Conservation (phyloP, 2,329 filamentous ascomycete genomes). For the Penicillium sp. region DNA sequence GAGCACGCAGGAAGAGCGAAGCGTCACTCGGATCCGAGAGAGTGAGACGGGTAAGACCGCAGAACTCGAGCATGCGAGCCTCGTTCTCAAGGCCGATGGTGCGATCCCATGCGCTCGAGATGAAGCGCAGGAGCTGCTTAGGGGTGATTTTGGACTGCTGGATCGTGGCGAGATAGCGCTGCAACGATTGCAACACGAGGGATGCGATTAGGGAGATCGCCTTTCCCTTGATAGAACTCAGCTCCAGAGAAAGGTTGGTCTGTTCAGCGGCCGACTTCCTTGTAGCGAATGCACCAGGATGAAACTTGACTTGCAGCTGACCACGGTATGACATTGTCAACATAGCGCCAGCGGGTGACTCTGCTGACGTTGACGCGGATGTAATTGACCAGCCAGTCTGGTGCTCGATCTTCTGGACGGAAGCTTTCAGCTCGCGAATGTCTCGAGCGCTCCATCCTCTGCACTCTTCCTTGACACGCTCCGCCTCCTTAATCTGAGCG, state of each 20-base stretch:
- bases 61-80: conserved; percentile 46
- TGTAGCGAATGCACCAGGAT: conserved; percentile 40
- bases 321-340: conserved; percentile 46
- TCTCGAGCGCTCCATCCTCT: conserved; percentile 85
- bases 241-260: conserved; percentile 33
- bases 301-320: conserved; percentile 46
- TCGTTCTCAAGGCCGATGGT: conserved; percentile 45
- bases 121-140: conserved; percentile 42
- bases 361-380: conserved; percentile 35
- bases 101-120: conserved; percentile 47
- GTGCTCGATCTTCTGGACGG: conserved; percentile 43
- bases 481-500: conserved; percentile 77
- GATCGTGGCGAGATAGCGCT: conserved; percentile 38
- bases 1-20: conserved; percentile 33
- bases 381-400: conserved; percentile 49
- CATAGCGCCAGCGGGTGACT: conserved; percentile 31
- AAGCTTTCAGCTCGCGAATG: conserved; percentile 69
- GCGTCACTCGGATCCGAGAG: conserved; percentile 31
- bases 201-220: conserved; percentile 39
- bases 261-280: conserved; percentile 26
- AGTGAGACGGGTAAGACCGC: conserved; percentile 45
- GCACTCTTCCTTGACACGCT: conserved; percentile 82
- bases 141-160: conserved; percentile 37
- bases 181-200: conserved; percentile 46
- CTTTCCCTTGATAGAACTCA: conserved; percentile 31